Percentiles rank a stretch among this genome's conserved stretches.
Evolutionary conservation across 495 filamentous ascomycete species (phyloP).

Genomic region (Tetracladium marchalianum): DNA sequence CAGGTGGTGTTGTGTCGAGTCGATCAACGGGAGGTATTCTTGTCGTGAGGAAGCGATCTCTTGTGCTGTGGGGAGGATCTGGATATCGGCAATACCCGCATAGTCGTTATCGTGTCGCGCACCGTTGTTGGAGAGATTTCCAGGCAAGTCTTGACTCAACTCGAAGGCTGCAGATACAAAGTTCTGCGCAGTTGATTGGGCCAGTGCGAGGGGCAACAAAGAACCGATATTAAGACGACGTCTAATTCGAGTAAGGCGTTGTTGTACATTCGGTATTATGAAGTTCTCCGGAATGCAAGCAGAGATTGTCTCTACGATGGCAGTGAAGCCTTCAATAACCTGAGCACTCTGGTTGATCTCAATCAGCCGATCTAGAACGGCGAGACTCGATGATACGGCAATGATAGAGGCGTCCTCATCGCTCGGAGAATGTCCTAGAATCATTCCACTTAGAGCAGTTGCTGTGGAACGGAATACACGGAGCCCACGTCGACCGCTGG

Average conservation of each 20-base stretch:
- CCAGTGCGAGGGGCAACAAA: slow-evolving; percentile 19
- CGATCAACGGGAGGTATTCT: slow-evolving; percentile 52
- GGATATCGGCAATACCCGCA: slow-evolving; percentile 45
- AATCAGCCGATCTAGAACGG: slow-evolving; percentile 19
- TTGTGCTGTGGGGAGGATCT: slow-evolving; percentile 50
- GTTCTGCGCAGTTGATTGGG: slow-evolving; percentile 9
- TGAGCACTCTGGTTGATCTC: slow-evolving; percentile 25
- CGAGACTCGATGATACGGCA: slow-evolving; percentile 22
- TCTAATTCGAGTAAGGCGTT: slow-evolving; percentile 22
- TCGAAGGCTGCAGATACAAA: slow-evolving; percentile 22
- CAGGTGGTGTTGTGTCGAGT: slow-evolving; percentile 42
- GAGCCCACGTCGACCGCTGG: slow-evolving; percentile 33
- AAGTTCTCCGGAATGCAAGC: slow-evolving; percentile 17
- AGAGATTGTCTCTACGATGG: slow-evolving; percentile 22
- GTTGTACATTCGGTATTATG: slow-evolving; percentile 18
- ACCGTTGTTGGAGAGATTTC: slow-evolving; percentile 39
- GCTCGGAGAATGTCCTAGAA: slow-evolving; percentile 26
- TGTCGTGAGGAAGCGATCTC: slow-evolving; percentile 43
- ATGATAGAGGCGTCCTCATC: slow-evolving; percentile 12
- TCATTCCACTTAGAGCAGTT: slow-evolving; percentile 14
- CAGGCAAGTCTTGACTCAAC: slow-evolving; percentile 38
- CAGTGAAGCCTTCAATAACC: slow-evolving; percentile 18
- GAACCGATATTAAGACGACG: slow-evolving; percentile 30
- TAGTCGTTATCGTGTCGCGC: slow-evolving; percentile 61
- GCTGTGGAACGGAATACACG: slow-evolving; percentile 10